phyloP scores from a whole-genome alignment of 371 early-diverging fungal species.

The Mortierella sp. region DNA sequence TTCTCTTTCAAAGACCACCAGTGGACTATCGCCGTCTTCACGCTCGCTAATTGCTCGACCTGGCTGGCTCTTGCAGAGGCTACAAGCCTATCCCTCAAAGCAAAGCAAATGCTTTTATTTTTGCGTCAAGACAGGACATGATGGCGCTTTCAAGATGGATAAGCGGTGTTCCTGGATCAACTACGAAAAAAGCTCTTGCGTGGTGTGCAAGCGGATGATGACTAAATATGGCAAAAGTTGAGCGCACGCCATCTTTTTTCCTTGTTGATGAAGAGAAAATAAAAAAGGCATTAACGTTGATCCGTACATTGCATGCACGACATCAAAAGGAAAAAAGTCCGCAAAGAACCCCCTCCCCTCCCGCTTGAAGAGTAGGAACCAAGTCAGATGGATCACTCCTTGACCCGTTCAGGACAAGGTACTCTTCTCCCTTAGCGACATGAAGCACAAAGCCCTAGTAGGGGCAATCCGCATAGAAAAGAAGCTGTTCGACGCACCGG shows the following conservation, averaged over 20 bases:
- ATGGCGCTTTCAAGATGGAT: background rate
- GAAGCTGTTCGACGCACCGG: background rate
- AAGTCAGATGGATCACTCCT: background rate
- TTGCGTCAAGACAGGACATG: background rate
- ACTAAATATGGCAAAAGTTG: slow-evolving; percentile 12
- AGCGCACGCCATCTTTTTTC: slow-evolving; percentile 11
- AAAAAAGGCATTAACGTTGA: slow-evolving; percentile 12
- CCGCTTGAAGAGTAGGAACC: background rate
- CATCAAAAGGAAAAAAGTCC: slow-evolving; percentile 7
- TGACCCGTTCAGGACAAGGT: background rate
- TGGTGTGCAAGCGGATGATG: background rate
- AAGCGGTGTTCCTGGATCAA: background rate
- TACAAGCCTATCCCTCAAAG: background rate
- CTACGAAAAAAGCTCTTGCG: background rate
- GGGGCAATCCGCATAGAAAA: too few relatives aligned
- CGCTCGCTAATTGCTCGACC: background rate
- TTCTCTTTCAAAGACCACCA: too few relatives aligned
- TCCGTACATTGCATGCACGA: background rate
- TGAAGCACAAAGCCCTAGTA: background rate
- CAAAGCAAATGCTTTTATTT: background rate
- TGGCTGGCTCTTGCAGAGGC: background rate
- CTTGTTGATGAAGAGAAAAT: background rate
- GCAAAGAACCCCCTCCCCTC: too few relatives aligned
- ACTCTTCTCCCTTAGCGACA: background rate
- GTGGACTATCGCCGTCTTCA: background rate